phyloP scores from a whole-genome alignment of 2,329 filamentous ascomycete genomes.

The Sporothrix globosa region DNA sequence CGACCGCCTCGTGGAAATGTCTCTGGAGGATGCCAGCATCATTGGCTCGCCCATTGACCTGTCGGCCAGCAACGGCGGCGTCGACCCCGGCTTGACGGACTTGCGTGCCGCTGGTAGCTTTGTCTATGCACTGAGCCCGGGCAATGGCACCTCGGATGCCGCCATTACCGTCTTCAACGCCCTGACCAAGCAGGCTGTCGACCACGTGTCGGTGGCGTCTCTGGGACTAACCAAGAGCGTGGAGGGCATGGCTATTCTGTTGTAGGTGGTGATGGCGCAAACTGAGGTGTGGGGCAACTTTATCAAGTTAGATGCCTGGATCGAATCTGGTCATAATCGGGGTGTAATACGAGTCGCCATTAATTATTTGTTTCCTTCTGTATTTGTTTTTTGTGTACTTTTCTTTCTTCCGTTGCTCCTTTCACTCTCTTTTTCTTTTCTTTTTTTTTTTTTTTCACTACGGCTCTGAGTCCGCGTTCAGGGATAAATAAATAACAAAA shows the following conservation, averaged over 20 bases:
- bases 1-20: conserved; percentile 62
- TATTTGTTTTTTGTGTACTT: too few relatives aligned
- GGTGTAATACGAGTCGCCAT: too few relatives aligned
- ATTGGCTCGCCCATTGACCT: conserved; percentile 48
- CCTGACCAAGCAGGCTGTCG: conserved; percentile 40
- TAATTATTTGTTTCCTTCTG: too few relatives aligned
- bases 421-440: too few relatives aligned
- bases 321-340: too few relatives aligned
- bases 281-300: too few relatives aligned
- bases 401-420: too few relatives aligned
- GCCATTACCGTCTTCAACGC: conserved; percentile 48
- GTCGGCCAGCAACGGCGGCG: conserved; percentile 43
- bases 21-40: conserved; percentile 53
- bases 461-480: too few relatives aligned
- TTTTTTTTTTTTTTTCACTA: too few relatives aligned
- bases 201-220: conserved; percentile 42
- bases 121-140: conserved; percentile 61
- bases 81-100: conserved; percentile 60
- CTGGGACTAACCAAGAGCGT: conserved; percentile 40
- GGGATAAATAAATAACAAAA: too few relatives aligned
- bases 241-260: conserved; percentile 42
- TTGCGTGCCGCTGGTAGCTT: conserved; percentile 56
- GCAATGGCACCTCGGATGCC: conserved; percentile 50
- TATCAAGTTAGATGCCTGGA: too few relatives aligned
- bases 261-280: not conserved